Conservation (phyloP, 2,329 filamentous ascomycete genomes). For the Cryphonectria radicalis region DNA sequence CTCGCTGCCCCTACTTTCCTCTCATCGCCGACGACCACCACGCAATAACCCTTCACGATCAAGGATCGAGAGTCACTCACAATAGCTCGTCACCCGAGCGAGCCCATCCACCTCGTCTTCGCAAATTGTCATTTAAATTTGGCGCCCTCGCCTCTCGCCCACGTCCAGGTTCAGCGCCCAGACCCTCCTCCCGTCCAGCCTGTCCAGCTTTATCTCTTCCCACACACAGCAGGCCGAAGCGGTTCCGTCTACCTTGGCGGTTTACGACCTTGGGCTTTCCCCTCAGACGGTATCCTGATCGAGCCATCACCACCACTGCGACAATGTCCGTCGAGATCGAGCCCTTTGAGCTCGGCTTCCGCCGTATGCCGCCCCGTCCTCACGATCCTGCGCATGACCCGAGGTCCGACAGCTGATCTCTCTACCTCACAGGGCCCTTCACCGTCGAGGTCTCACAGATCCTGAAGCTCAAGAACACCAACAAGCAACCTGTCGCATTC, state of each 20-base stretch:
- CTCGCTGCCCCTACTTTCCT: slow-evolving; percentile 3
- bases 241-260: not conserved
- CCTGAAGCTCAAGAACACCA: slow-evolving; percentile 68
- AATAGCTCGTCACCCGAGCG: not conserved
- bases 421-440: slow-evolving; percentile 60
- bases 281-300: slow-evolving; percentile 11
- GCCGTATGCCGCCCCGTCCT: slow-evolving; percentile 65
- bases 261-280: slow-evolving; percentile 20
- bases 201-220: slow-evolving; percentile 21
- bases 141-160: not conserved
- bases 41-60: not conserved
- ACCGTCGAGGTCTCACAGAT: slow-evolving; percentile 68
- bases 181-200: slow-evolving; percentile 3
- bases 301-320: slow-evolving; percentile 31
- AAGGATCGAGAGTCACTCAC: not conserved
- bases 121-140: not conserved
- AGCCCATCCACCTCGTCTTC: not conserved
- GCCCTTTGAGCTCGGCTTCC: slow-evolving; percentile 89
- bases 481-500: slow-evolving; percentile 66
- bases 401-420: slow-evolving; percentile 30
- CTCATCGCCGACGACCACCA: not conserved
- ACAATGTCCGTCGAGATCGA: slow-evolving; percentile 95
- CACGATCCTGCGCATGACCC: not conserved
- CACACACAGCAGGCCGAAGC: slow-evolving; percentile 31
- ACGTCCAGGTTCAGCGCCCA: not conserved